Evolutionary conservation across 345 rosid species (phyloP), one percentile per base, ranked within the genome.

Genomic region (Garcia nutans): DNA sequence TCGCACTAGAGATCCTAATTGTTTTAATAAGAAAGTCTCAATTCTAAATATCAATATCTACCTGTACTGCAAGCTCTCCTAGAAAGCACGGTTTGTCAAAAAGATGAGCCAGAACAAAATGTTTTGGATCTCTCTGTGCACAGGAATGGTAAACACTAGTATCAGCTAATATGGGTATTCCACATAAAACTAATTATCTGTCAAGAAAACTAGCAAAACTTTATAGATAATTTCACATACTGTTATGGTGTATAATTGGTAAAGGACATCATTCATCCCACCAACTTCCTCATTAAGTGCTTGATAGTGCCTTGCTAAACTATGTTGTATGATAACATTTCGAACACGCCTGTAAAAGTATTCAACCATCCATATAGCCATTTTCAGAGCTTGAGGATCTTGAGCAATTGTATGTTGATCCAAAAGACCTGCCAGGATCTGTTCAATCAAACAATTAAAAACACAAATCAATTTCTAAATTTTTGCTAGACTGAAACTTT

Each of bases 41-140:
- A 37, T 37, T 37, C 41, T 4, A 19, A 33, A 71, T 37, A 2
- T 1, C 56, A 76, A 56, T 69, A 76, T 37, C 41, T 37, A 88
- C 94, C 91, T 90, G 88, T 23, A 91, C 70, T n/a, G 97, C 99
- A 37, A 96, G 98, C 79, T 88, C 79, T 7, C 99, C 99, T 12
- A 95, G 92, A 79, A 95, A 95, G 85, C 99, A 95, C 31, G 99
- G 99, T 79, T 95, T 95, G 83, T 96, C 99, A 72, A 96, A 93
- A 67, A 93, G 94, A 76, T 93, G 97, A 61, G 97, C 99, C 77
- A 96, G 81, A 80, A 93, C 47, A 75, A 93, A 76, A 82, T 96
- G 96, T 84, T 90, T 93, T 26, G 93, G 82, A 79, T 96, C 89
- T 75, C 88, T 85, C 99, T 96, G 90, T 83, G 81, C 11, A 78